phyloP scores from a whole-genome alignment of 768 basidiomycete genomes.

The Mrakia gelida region DNA sequence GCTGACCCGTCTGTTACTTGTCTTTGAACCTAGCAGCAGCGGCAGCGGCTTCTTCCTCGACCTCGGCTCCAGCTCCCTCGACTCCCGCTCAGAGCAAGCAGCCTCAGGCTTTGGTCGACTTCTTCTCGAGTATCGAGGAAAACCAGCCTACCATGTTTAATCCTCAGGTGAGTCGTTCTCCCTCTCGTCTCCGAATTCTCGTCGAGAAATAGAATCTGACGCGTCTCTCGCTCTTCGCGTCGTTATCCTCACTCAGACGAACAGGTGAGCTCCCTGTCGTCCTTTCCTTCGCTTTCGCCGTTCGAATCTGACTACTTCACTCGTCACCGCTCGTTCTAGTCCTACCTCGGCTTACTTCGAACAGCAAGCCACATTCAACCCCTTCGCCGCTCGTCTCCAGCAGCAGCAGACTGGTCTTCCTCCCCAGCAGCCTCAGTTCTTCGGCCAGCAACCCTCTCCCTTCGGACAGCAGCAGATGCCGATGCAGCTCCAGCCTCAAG shows the following conservation, averaged over 20 bases:
- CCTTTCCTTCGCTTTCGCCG: background rate
- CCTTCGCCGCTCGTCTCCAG: slow-evolving; percentile 55
- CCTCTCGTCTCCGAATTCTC: too few species aligned
- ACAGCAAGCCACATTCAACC: slow-evolving; percentile 61
- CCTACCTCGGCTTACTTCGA: slow-evolving; percentile 45
- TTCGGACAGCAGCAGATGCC: slow-evolving; percentile 36
- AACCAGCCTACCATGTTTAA: slow-evolving; percentile 70
- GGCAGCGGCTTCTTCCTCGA: slow-evolving; percentile 18
- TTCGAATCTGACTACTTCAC: background rate
- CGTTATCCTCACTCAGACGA: slow-evolving; percentile 28
- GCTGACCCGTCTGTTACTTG: background rate
- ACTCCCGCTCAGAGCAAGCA: slow-evolving; percentile 33
- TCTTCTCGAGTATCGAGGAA: slow-evolving; percentile 83
- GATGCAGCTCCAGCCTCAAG: slow-evolving; percentile 52
- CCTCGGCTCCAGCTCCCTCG: slow-evolving; percentile 35
- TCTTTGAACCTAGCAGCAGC: background rate
- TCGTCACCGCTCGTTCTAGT: background rate
- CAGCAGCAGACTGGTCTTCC: slow-evolving; percentile 44
- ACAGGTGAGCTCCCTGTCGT: slow-evolving; percentile 49
- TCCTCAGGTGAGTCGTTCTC: slow-evolving; percentile 48
- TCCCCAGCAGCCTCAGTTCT: slow-evolving; percentile 36
- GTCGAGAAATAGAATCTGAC: background rate
- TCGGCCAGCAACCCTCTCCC: slow-evolving; percentile 50
- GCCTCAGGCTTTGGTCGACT: slow-evolving; percentile 60
- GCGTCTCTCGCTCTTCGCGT: background rate